phyloP scores from a whole-genome alignment of 495 filamentous ascomycete genomes.

The Chaetomidium leptoderma region DNA sequence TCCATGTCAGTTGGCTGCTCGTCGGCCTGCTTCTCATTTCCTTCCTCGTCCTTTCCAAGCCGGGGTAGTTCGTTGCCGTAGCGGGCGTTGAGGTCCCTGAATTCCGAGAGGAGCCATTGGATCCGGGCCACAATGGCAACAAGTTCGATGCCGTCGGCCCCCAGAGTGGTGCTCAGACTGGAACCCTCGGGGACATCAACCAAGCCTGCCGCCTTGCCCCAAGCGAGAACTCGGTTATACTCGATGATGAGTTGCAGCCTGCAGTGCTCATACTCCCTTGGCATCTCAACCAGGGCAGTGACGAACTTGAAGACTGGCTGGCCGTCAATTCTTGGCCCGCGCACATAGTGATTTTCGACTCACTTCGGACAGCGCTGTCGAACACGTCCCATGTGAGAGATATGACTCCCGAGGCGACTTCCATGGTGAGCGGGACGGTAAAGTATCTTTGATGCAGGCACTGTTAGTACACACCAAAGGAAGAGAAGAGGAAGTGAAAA shows the following conservation, averaged over 20 bases:
- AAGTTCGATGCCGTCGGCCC: constrained; percentile 29
- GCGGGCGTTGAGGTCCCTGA: constrained; percentile 30
- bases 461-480: too few species aligned
- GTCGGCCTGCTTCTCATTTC: background rate
- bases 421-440: constrained; percentile 15
- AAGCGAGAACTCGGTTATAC: constrained; percentile 35
- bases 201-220: constrained; percentile 32
- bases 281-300: constrained; percentile 33
- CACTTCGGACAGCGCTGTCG: constrained; percentile 28
- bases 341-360: background rate
- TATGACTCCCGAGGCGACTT: constrained; percentile 24
- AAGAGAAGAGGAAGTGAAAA: background rate
- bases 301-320: constrained; percentile 31
- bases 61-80: constrained; percentile 30
- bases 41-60: background rate
- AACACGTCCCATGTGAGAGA: constrained; percentile 33
- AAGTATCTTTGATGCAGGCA: too few species aligned
- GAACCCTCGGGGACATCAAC: constrained; percentile 30
- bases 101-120: constrained; percentile 32
- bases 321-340: background rate
- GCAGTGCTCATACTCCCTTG: constrained; percentile 31
- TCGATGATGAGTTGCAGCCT: constrained; percentile 35
- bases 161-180: constrained; percentile 22
- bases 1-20: constrained; percentile 20
- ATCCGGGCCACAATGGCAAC: constrained; percentile 30